phyloP scores from a whole-genome alignment of 306 rosid genomes.

The Datisca glomerata region DNA sequence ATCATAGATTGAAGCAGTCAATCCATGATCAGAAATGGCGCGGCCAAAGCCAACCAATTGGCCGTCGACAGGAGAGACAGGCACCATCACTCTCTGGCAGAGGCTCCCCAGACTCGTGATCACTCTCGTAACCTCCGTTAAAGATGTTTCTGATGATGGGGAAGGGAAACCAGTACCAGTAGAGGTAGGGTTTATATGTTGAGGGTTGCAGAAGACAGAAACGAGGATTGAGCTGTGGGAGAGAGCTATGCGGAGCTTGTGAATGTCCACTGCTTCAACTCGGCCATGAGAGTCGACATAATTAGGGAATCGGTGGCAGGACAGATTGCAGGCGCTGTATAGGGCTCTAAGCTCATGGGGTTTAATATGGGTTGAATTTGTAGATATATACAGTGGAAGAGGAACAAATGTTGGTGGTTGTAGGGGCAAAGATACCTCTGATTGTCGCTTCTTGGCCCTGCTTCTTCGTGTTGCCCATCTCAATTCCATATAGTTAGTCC shows the following conservation, averaged over 20 bases:
- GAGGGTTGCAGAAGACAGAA: conserved; percentile 59
- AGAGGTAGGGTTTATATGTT: conserved; percentile 3
- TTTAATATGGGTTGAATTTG: conserved; percentile 34
- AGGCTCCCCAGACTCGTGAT: conserved; percentile 23
- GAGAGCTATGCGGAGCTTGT: conserved; percentile 55
- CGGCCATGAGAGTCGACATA: conserved; percentile 4
- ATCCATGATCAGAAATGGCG: conserved; percentile 66
- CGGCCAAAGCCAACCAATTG: conserved; percentile 77
- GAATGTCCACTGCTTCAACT: conserved; percentile 29
- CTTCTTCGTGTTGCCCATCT: conserved; percentile 27
- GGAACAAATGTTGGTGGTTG: conserved; percentile 15
- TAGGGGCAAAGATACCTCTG: background rate
- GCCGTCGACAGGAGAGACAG: conserved; percentile 39
- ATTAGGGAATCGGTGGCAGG: conserved; percentile 31
- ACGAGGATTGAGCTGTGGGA: conserved; percentile 55
- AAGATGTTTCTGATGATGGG: conserved; percentile 2
- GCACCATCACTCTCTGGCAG: conserved; percentile 24
- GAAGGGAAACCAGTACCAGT: too few relatives aligned
- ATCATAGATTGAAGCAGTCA: conserved; percentile 74
- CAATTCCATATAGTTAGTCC: conserved; percentile 29
- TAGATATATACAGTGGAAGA: conserved; percentile 45
- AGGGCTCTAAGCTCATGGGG: conserved; percentile 40
- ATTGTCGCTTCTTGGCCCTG: background rate
- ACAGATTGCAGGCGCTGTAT: conserved; percentile 42
- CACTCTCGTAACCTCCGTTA: background rate